Evolutionary conservation across 164 flowering plant species (phyloP).

Genomic region (Vitis amurensis): DNA sequence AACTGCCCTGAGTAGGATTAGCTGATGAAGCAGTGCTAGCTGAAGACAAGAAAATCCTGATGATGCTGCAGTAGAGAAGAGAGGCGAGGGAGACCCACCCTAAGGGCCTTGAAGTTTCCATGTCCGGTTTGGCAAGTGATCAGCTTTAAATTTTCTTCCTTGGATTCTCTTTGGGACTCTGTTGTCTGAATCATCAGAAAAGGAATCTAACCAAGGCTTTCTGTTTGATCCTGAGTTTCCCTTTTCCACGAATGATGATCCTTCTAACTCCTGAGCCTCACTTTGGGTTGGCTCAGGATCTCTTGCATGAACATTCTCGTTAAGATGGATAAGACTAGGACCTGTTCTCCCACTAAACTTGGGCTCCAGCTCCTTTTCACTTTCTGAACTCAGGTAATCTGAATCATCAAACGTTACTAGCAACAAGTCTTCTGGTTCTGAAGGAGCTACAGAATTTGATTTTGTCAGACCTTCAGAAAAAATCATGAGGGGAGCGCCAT

Average conservation of each 20-base stretch:
- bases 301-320: slow-evolving; percentile 15
- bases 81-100: too few species aligned
- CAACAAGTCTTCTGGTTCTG: slow-evolving; percentile 30
- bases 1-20: too few species aligned
- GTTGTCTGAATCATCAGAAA: slow-evolving; percentile 8
- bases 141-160: slow-evolving; percentile 13
- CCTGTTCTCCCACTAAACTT: slow-evolving; percentile 12
- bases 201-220: slow-evolving; percentile 1
- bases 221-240: slow-evolving; percentile 9
- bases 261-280: slow-evolving; percentile 10
- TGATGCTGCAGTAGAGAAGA: too few species aligned
- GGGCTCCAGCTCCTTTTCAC: slow-evolving; percentile 41
- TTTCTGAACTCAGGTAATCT: slow-evolving; percentile 52
- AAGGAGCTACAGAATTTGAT: slow-evolving; percentile 18
- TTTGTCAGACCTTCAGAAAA: slow-evolving; percentile 24
- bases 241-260: slow-evolving; percentile 16
- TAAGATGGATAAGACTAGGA: background rate
- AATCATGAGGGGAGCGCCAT: slow-evolving; percentile 13
- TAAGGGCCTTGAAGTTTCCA: too few species aligned
- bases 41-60: too few species aligned
- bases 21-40: too few species aligned
- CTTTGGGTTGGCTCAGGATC: background rate
- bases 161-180: slow-evolving; percentile 6
- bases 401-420: slow-evolving; percentile 58
- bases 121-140: too few species aligned